phyloP scores from a whole-genome alignment of 768 basidiomycete genomes.

The Lyophyllum decastes region DNA sequence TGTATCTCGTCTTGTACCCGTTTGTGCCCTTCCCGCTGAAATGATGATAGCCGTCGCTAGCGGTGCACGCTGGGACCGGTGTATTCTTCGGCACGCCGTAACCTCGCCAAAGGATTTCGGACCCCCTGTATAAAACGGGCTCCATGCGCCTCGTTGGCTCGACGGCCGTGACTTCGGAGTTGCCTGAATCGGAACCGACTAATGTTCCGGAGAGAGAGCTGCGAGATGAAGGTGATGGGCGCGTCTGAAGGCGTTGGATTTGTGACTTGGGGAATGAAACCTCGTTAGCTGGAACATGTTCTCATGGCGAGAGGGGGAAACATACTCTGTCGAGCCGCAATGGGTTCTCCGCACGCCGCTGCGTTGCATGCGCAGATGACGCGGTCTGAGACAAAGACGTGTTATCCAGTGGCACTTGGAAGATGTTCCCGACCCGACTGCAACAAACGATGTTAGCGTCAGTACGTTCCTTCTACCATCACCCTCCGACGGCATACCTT shows the following conservation, averaged over 20 bases:
- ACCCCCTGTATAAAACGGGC: not conserved
- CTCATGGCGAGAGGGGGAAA: too few species aligned
- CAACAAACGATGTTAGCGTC: not conserved
- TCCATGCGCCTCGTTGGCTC: not conserved
- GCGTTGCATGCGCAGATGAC: not conserved
- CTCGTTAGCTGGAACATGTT: not conserved
- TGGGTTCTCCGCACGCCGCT: not conserved
- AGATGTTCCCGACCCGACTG: not conserved
- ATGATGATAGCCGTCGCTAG: not conserved
- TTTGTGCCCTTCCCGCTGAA: not conserved
- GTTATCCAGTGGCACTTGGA: not conserved
- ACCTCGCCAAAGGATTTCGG: not conserved
- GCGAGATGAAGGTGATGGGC: not conserved
- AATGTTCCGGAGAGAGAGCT: not conserved
- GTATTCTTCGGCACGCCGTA: not conserved
- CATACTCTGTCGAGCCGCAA: too few species aligned
- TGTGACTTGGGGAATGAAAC: not conserved
- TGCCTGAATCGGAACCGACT: not conserved
- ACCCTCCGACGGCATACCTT: not conserved
- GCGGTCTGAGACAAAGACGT: not conserved
- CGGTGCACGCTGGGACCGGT: not conserved
- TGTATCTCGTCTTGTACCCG: not conserved
- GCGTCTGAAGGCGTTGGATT: not conserved
- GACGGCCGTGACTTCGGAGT: not conserved
- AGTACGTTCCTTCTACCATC: not conserved